Percentiles rank a stretch among this genome's conserved stretches.
Conservation (phyloP, 1,139 yeast species). For the Diutina rugosa region DNA sequence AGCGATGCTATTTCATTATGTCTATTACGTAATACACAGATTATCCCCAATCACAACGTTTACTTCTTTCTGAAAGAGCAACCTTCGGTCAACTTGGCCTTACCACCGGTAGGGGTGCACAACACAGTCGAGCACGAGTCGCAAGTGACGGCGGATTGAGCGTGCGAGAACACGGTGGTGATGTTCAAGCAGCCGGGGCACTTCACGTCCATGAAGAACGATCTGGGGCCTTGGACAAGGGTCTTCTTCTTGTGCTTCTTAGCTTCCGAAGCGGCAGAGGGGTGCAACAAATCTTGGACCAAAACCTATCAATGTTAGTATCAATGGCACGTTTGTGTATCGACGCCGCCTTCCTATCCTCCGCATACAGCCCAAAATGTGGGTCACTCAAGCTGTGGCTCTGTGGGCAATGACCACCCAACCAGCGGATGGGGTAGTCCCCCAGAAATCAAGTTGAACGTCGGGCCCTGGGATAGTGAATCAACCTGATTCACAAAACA, state of each 20-base stretch:
- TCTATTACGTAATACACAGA: constrained; percentile 2
- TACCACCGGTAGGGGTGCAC: constrained; percentile 99
- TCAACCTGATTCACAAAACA: background rate
- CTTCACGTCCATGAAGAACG: constrained; percentile 98
- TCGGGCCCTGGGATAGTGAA: background rate
- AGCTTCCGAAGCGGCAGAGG: constrained; percentile 92
- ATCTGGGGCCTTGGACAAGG: constrained; percentile 95
- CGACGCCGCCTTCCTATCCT: background rate
- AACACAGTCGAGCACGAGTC: constrained; percentile 97
- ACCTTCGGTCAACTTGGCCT: constrained; percentile 98
- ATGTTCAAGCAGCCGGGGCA: constrained; percentile 99
- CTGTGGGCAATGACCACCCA: background rate
- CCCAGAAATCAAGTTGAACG: background rate
- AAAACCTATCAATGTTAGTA: constrained; percentile 14
- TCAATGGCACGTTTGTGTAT: background rate
- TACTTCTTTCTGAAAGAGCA: constrained; percentile 99
- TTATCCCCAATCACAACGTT: constrained; percentile 8
- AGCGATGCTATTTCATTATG: background rate
- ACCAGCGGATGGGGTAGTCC: background rate
- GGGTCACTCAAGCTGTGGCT: background rate
- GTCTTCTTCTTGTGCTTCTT: constrained; percentile 96
- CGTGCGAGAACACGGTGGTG: constrained; percentile 99
- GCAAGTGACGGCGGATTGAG: constrained; percentile 99
- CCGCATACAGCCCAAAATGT: background rate
- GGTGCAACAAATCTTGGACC: constrained; percentile 56